phyloP scores from a whole-genome alignment of 768 basidiomycete species.

The Boletellus emodensis region DNA sequence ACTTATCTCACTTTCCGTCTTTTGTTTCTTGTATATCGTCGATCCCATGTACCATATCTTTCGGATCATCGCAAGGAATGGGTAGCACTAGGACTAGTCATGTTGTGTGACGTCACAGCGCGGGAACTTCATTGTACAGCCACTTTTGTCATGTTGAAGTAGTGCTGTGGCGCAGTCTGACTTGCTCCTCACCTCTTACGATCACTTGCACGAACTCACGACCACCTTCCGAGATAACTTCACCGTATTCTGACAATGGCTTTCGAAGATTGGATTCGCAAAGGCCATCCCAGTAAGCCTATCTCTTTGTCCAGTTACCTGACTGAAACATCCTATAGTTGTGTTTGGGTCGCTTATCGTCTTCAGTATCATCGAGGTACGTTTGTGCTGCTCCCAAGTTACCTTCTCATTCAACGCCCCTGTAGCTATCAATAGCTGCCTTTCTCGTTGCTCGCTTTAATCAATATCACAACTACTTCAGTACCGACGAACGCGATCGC shows the following conservation, averaged over 20 bases:
- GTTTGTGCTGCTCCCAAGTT: conserved; percentile 3
- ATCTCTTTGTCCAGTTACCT: not conserved
- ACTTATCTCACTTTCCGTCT: not conserved
- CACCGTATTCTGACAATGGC: conserved; percentile 28
- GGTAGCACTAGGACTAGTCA: too few species aligned
- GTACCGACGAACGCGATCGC: conserved; percentile 50
- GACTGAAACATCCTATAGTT: conserved; percentile 38
- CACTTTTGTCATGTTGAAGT: conserved; percentile 19
- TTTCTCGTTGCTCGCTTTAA: conserved; percentile 68
- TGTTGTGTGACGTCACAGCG: conserved; percentile 21
- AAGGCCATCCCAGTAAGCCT: conserved; percentile 53
- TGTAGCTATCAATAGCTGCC: conserved; percentile 64
- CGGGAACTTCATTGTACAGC: conserved; percentile 20
- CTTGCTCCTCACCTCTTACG: conserved; percentile 10
- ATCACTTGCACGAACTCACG: conserved; percentile 28
- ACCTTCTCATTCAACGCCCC: not conserved
- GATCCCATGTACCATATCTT: conserved; percentile 18
- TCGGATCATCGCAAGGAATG: conserved; percentile 2
- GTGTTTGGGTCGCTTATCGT: conserved; percentile 49
- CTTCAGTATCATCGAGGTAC: conserved; percentile 64
- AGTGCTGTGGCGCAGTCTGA: conserved; percentile 11
- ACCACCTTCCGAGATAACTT: conserved; percentile 11
- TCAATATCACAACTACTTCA: conserved; percentile 48
- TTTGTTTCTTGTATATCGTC: conserved; percentile 7
- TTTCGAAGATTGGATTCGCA: conserved; percentile 40